phyloP scores from a whole-genome alignment of 2,329 filamentous ascomycete species.

The Ascocoryne sarcoides region DNA sequence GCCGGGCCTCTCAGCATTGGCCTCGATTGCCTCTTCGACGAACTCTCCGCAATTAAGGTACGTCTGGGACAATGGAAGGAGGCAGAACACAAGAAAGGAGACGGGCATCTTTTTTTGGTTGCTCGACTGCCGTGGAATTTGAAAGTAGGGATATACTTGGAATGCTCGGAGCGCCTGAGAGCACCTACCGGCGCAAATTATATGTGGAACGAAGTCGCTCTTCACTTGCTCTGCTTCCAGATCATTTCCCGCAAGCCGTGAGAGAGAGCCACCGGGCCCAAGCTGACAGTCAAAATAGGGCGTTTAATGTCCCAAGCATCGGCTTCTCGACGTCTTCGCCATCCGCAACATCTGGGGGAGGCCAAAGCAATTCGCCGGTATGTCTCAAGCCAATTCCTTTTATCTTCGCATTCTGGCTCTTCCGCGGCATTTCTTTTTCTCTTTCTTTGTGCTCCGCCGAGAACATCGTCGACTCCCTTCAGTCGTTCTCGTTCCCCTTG shows the following conservation, averaged over 20 bases:
- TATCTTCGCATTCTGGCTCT: background rate
- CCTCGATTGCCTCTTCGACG: slow-evolving; percentile 42
- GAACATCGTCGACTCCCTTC: too few species aligned
- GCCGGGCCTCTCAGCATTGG: slow-evolving; percentile 50
- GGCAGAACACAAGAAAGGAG: too few species aligned
- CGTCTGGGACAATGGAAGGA: slow-evolving; percentile 23
- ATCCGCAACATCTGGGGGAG: slow-evolving; percentile 52
- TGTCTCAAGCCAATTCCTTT: slow-evolving; percentile 27
- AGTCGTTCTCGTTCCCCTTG: too few species aligned
- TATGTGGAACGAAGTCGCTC: too few species aligned
- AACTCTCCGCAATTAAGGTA: slow-evolving; percentile 43
- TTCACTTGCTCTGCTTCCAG: too few species aligned
- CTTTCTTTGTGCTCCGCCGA: too few species aligned
- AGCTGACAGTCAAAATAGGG: slow-evolving; percentile 21
- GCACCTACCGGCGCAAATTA: too few species aligned
- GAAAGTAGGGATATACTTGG: background rate
- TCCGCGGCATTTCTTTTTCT: slow-evolving; percentile 12
- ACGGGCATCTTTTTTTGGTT: too few species aligned
- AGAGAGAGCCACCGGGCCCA: background rate
- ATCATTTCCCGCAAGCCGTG: background rate
- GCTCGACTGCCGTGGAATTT: slow-evolving; percentile 1
- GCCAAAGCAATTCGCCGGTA: slow-evolving; percentile 51
- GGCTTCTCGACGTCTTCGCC: slow-evolving; percentile 56
- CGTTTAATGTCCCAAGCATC: slow-evolving; percentile 30
- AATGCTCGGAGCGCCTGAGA: too few species aligned